Conservation (phyloP, 192 early-diverging fungal species). For the Backusella macrospora region DNA sequence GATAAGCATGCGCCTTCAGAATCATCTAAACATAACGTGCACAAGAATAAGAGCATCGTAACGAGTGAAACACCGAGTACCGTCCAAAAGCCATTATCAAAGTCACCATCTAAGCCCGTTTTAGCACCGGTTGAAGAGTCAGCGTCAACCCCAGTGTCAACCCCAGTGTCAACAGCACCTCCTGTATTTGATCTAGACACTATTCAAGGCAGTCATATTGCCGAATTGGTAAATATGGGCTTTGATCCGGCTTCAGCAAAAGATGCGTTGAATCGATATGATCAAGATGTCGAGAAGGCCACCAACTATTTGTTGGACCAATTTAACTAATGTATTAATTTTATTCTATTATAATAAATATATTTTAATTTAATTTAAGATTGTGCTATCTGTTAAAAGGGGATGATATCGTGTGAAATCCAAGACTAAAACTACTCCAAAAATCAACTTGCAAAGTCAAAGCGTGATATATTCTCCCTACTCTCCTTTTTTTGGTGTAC, state of each 20-base stretch:
- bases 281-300: constrained; percentile 74
- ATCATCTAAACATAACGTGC: neutral
- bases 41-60: neutral
- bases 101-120: neutral
- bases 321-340: constrained; percentile 12
- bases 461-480: neutral
- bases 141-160: neutral
- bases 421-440: neutral
- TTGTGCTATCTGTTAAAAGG: neutral
- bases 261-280: constrained; percentile 72
- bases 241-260: constrained; percentile 70
- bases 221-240: constrained; percentile 70
- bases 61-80: neutral
- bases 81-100: neutral
- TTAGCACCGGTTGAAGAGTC: neutral
- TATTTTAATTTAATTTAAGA: neutral
- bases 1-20: neutral
- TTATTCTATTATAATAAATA: neutral
- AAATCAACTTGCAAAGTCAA: neutral
- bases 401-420: neutral
- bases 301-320: constrained; percentile 77
- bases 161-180: neutral
- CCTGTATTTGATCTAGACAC: neutral
- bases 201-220: constrained; percentile 25
- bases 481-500: too few species aligned